Percentiles rank a stretch among this genome's conserved stretches.
Evolutionary conservation across 352 stramenopile genomes (phyloP).

Genomic region (Aphanomyces cochlioides): DNA sequence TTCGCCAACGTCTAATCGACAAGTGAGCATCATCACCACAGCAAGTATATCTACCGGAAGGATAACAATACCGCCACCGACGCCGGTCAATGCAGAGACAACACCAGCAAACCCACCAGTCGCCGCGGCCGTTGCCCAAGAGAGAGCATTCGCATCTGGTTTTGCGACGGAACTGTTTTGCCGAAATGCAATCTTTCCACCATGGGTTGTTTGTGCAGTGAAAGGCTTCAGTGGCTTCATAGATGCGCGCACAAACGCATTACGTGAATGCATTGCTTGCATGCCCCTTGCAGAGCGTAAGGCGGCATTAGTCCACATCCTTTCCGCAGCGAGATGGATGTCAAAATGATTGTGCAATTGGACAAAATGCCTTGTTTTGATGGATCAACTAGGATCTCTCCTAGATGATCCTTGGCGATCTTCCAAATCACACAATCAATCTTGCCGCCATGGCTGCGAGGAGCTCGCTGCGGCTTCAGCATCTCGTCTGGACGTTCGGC

Average conservation of each 20-base stretch:
- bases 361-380: background rate
- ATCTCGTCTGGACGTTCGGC: constrained; percentile 22
- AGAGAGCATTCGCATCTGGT: constrained; percentile 19
- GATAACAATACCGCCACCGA: constrained; percentile 77
- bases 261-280: constrained; percentile 1
- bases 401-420: no score
- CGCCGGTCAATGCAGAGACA: constrained; percentile 72
- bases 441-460: background rate
- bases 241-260: background rate
- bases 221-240: background rate
- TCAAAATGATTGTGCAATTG: background rate
- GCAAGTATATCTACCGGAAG: constrained; percentile 51
- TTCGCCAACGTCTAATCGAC: constrained; percentile 61
- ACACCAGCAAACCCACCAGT: constrained; percentile 59
- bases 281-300: background rate
- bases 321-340: background rate
- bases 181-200: background rate
- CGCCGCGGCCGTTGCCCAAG: background rate
- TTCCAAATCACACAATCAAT: background rate
- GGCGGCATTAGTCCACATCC: background rate
- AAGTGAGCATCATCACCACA: constrained; percentile 13
- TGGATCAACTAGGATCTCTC: no score
- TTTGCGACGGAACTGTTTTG: constrained; percentile 17
- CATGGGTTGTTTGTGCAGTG: constrained; percentile 15
- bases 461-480: constrained; percentile 7